Conservation (phyloP, 2,329 filamentous ascomycete species). For the Chaetomium olivaceum region DNA sequence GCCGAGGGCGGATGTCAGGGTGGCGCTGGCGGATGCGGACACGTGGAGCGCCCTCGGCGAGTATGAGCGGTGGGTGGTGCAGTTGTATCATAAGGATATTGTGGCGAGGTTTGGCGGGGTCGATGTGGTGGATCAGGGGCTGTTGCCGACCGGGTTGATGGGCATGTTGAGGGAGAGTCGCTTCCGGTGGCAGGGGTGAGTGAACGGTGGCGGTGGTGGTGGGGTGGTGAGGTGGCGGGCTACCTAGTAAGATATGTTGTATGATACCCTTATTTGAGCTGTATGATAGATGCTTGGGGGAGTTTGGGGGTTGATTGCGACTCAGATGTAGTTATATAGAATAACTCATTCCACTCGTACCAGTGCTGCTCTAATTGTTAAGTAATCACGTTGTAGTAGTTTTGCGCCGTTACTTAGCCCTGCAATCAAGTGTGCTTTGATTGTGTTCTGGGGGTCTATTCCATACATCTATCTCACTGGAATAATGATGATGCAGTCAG, state of each 20-base stretch:
- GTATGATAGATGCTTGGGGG: background rate
- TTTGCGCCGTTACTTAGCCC: too few species aligned
- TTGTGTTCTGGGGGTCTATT: too few species aligned
- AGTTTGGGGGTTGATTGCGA: background rate
- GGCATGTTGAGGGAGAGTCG: constrained; percentile 46
- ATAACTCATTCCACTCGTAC: too few species aligned
- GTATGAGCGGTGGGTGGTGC: constrained; percentile 52
- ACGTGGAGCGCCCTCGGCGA: constrained; percentile 40
- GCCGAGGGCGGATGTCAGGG: constrained; percentile 32
- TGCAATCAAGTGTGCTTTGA: too few species aligned
- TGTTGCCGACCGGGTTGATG: constrained; percentile 52
- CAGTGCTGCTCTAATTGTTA: too few species aligned
- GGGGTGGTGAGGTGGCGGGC: too few species aligned
- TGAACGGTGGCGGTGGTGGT: background rate
- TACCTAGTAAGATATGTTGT: background rate
- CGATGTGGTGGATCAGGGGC: constrained; percentile 46
- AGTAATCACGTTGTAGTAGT: too few species aligned
- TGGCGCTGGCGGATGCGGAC: constrained; percentile 33
- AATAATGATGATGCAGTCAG: too few species aligned
- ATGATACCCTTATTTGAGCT: background rate
- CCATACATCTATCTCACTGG: too few species aligned
- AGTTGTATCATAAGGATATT: constrained; percentile 48
- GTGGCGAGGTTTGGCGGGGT: constrained; percentile 47
- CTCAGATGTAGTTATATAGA: background rate
- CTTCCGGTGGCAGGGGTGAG: constrained; percentile 44